Percentiles rank a stretch among this genome's conserved stretches.
phyloP scores from a whole-genome alignment of 2,329 filamentous ascomycete species.

The Fusarium sp. region DNA sequence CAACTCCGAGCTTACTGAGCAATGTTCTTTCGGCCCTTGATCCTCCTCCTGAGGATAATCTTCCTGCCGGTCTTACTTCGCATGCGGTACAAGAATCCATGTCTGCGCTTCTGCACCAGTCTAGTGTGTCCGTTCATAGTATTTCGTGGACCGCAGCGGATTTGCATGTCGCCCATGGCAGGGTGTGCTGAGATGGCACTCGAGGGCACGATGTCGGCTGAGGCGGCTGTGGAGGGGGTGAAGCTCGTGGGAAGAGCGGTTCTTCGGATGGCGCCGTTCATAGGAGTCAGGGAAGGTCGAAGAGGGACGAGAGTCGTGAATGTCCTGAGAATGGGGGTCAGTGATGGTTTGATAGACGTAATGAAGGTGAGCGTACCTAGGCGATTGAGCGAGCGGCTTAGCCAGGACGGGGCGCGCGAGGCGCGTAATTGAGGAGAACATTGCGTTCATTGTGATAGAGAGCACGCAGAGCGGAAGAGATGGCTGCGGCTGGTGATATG shows the following conservation, averaged over 20 bases:
- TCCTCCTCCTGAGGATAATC: conserved; percentile 66
- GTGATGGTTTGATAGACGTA: conserved; percentile 7
- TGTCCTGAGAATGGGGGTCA: conserved; percentile 53
- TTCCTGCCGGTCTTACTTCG: conserved; percentile 67
- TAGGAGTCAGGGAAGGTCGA: conserved; percentile 62
- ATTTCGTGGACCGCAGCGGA: conserved; percentile 72
- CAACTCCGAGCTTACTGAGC: conserved; percentile 36
- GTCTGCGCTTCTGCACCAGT: conserved; percentile 71
- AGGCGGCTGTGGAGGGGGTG: conserved; percentile 48
- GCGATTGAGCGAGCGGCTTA: conserved; percentile 45
- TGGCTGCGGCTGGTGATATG: conserved; percentile 35
- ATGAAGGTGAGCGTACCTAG: conserved; percentile 42
- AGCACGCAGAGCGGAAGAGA: conserved; percentile 16
- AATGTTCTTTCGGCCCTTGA: conserved; percentile 66
- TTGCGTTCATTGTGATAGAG: conserved; percentile 44
- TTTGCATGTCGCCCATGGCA: conserved; percentile 65
- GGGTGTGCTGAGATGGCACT: conserved; percentile 67
- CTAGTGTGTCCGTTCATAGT: conserved; percentile 70
- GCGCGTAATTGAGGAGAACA: conserved; percentile 52
- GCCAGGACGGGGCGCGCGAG: conserved; percentile 51
- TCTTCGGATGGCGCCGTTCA: conserved; percentile 53
- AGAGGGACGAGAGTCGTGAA: conserved; percentile 67
- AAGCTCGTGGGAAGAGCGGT: conserved; percentile 51
- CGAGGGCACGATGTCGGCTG: conserved; percentile 63
- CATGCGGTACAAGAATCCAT: conserved; percentile 69